Evolutionary conservation across 2,329 filamentous ascomycete species (phyloP).

Genomic region (Escovopsis sp.): DNA sequence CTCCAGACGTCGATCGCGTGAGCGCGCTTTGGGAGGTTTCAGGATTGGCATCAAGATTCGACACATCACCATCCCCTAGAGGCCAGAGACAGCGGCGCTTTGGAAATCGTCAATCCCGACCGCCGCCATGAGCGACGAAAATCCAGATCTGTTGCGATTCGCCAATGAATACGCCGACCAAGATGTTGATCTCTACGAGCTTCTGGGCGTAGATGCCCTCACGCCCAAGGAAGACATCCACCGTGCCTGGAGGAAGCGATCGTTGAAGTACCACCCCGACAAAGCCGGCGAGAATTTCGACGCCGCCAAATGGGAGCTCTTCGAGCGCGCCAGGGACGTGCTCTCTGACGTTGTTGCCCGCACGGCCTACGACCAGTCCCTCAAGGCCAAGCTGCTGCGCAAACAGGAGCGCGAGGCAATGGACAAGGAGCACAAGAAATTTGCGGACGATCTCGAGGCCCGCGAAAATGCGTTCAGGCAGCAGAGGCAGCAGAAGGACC

Average conservation of each 20-base stretch:
- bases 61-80: background rate
- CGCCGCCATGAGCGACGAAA: constrained; percentile 19
- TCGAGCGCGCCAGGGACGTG: constrained; percentile 77
- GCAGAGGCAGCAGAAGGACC: constrained; percentile 34
- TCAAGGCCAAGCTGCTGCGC: constrained; percentile 55
- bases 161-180: constrained; percentile 45
- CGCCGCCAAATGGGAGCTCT: constrained; percentile 67
- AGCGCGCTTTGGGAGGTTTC: no score
- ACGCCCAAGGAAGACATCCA: constrained; percentile 60
- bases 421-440: constrained; percentile 54
- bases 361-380: constrained; percentile 62
- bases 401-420: constrained; percentile 58
- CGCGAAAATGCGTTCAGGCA: constrained; percentile 54
- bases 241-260: constrained; percentile 70
- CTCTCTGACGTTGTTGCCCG: constrained; percentile 58
- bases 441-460: constrained; percentile 77
- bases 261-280: constrained; percentile 87
- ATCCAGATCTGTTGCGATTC: constrained; percentile 35
- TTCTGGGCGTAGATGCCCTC: constrained; percentile 52
- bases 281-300: constrained; percentile 67
- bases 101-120: background rate
- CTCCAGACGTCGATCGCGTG: background rate
- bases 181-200: constrained; percentile 61
- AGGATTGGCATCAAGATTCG: background rate
- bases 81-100: no score